These are phyloP conservation scores for Rhizopus delemar DNA, from an alignment of 371 early-diverging fungal species.

Conservation along the genomic window DNA sequence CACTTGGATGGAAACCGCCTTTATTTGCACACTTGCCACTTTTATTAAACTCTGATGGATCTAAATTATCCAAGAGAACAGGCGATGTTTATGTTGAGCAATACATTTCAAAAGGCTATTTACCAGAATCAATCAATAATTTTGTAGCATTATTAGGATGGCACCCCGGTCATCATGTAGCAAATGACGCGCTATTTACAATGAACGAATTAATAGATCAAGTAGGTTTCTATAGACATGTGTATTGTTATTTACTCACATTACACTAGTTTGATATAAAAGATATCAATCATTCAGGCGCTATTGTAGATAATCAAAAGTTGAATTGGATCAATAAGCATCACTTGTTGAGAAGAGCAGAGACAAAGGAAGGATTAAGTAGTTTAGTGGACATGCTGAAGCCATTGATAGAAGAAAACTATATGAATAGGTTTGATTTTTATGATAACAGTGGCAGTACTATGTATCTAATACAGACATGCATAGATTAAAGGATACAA, in stretches of 20 bases:
- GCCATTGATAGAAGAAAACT: slow-evolving; percentile 29
- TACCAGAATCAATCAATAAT: slow-evolving; percentile 88
- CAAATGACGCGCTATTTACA: slow-evolving; percentile 35
- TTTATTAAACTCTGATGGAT: slow-evolving; percentile 78
- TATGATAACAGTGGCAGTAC: neutral
- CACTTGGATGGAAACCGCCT: slow-evolving; percentile 82
- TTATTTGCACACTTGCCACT: slow-evolving; percentile 88
- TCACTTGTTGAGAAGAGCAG: slow-evolving; percentile 61
- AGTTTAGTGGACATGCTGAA: slow-evolving; percentile 41
- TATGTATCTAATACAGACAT: neutral
- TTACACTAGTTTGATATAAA: slow-evolving; percentile 65
- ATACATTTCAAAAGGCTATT: slow-evolving; percentile 74
- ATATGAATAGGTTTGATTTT: slow-evolving; percentile 25
- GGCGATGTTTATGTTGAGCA: slow-evolving; percentile 78
- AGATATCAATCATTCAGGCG: slow-evolving; percentile 73
- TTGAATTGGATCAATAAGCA: slow-evolving; percentile 86
- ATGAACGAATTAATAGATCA: slow-evolving; percentile 67
- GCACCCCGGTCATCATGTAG: slow-evolving; percentile 57
- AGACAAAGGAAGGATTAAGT: slow-evolving; percentile 47
- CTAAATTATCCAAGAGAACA: slow-evolving; percentile 86
- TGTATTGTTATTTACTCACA: neutral
- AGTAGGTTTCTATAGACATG: slow-evolving; percentile 36
- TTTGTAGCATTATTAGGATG: slow-evolving; percentile 90
- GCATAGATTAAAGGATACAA: slow-evolving; percentile 14
- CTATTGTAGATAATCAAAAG: slow-evolving; percentile 77